Percentiles rank a stretch among this genome's conserved stretches.
These are phyloP conservation scores for Poa pratensis DNA, from an alignment of 176 grass and related monocot genomes.

Conservation along the genomic window DNA sequence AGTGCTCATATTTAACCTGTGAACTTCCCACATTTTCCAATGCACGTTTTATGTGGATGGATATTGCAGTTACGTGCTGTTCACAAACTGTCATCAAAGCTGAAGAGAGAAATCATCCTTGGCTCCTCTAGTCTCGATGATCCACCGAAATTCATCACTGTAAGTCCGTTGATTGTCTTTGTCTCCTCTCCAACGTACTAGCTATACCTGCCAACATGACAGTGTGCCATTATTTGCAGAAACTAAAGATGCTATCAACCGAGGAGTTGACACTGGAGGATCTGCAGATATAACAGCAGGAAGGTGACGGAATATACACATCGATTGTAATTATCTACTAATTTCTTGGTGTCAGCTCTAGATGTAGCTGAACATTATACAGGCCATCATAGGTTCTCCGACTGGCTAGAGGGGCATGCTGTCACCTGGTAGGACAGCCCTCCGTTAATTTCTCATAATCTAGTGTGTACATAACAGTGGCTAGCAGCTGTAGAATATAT, in stretches of 20 bases:
- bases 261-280: slow-evolving; percentile 80
- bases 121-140: slow-evolving; percentile 86
- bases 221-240: slow-evolving; percentile 56
- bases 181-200: neutral
- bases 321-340: slow-evolving; percentile 35
- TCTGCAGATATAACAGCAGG: slow-evolving; percentile 62
- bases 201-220: slow-evolving; percentile 13
- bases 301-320: neutral
- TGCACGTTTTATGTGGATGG: slow-evolving; percentile 28
- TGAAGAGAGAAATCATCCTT: slow-evolving; percentile 84
- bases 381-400: neutral
- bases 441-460: neutral
- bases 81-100: slow-evolving; percentile 80
- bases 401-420: neutral
- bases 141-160: slow-evolving; percentile 80
- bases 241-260: slow-evolving; percentile 72
- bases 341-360: neutral
- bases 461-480: slow-evolving; percentile 34
- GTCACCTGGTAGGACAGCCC: neutral
- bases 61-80: slow-evolving; percentile 59
- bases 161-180: slow-evolving; percentile 36
- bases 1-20: neutral
- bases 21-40: slow-evolving; percentile 6
- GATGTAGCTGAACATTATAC: slow-evolving; percentile 10
- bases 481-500: slow-evolving; percentile 16